Percentiles rank a stretch among this genome's conserved stretches.
phyloP scores from a whole-genome alignment of 2,329 filamentous ascomycete species.

The Daldinia sp. region DNA sequence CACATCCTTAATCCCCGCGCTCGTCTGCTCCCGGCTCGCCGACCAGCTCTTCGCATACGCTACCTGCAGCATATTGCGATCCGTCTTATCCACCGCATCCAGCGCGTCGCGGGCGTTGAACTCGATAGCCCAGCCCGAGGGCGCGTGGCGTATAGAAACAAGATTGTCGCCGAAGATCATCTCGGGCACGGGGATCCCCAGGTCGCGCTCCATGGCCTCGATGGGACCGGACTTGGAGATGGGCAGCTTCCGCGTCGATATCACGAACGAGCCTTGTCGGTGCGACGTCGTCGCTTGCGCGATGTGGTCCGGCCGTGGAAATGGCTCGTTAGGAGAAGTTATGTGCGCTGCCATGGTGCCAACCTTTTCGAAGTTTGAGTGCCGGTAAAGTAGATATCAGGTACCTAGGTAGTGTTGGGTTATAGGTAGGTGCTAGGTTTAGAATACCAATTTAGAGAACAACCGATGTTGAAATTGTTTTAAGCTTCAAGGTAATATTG shows the following conservation, averaged over 20 bases:
- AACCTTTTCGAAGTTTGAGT: neutral
- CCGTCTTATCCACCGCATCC: slow-evolving; percentile 94
- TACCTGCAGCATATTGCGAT: slow-evolving; percentile 89
- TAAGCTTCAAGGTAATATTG: neutral
- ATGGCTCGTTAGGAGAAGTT: slow-evolving; percentile 63
- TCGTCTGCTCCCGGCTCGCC: slow-evolving; percentile 75
- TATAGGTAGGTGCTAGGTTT: no score
- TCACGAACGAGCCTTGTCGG: slow-evolving; percentile 74
- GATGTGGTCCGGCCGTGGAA: slow-evolving; percentile 63
- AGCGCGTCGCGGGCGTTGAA: slow-evolving; percentile 92
- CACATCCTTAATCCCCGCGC: slow-evolving; percentile 90
- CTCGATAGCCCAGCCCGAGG: slow-evolving; percentile 79
- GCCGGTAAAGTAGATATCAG: no score
- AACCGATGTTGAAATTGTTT: neutral
- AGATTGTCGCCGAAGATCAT: slow-evolving; percentile 99
- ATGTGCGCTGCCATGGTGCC: slow-evolving; percentile 51
- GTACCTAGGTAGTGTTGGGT: neutral
- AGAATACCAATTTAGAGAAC: no score
- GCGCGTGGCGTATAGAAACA: slow-evolving; percentile 78
- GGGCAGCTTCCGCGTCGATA: slow-evolving; percentile 88
- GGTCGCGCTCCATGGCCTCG: slow-evolving; percentile 80
- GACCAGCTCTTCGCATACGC: slow-evolving; percentile 91
- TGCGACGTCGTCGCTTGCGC: slow-evolving; percentile 67
- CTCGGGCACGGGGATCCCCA: slow-evolving; percentile 91
- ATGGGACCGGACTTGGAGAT: slow-evolving; percentile 94